Evolutionary conservation across 768 basidiomycete species (phyloP), one percentile per base, ranked within the genome.

Genomic region (Royoungia palumana): DNA sequence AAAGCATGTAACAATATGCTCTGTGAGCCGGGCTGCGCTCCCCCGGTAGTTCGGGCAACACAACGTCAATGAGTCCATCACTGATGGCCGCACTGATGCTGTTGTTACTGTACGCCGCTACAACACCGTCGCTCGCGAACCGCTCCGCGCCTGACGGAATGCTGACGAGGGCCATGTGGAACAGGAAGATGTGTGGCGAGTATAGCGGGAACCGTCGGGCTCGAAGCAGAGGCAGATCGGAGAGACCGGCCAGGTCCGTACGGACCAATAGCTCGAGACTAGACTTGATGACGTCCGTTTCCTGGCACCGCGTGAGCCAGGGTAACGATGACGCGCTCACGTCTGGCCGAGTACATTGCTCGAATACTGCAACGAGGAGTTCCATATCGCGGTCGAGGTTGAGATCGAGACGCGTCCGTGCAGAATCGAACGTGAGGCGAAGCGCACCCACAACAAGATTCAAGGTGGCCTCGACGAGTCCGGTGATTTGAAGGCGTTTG

Each of bases 121-220:
- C 69, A 2, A 91, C 73, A 27, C 92, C 91, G 54, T 88, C 89
- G 56, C 85, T 83, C 5, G 92, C 91, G 21, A 96, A 78, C 49
- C 87, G 73, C 64, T 95, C 93, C 0, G 94, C 92, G 0, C 89
- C 84, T 2, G 80, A 76, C 0, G 85, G 80, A 45, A 88, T 77
- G 50, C 81, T 81, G 14, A 87, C 89, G 17, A 96, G 70, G 1
- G 89, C 81, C 74, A 93, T 86, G 61, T 95, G 92, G 72, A 96
- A 89, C 25, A 85, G 72, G 46, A 96, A 79, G 48, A 95, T 72
- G 57, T 89, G 86, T 0, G 87, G 82, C 0, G 86, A 75, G 60
- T 91, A 91, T 22, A 87, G 68, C 12, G 88, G 79, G 61, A 80
- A 75, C 46, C 83, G 84, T 38, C 80, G 79, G 1, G 77, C 60